A percentile compares a stretch with the other conserved stretches of the same genome.
phyloP scores from a whole-genome alignment of 2,329 filamentous ascomycete species.

The Penicillium thymicola region DNA sequence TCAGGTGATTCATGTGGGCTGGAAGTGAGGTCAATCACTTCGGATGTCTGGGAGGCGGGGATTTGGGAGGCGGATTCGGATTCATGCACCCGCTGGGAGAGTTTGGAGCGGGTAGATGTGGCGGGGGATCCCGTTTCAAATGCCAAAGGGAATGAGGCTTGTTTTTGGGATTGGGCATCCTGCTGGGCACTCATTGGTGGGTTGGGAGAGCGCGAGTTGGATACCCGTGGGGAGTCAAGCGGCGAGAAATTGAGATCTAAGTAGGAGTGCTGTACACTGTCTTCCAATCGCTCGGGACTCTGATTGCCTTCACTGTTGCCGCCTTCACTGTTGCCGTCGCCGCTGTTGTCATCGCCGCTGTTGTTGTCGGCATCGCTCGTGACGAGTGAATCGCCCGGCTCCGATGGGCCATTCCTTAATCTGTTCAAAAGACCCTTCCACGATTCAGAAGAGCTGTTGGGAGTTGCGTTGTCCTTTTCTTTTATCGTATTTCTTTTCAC shows the following conservation, averaged over 20 bases:
- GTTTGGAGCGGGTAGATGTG: constrained; percentile 13
- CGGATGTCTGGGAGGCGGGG: constrained; percentile 13
- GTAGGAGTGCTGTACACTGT: constrained; percentile 15
- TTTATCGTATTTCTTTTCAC: neutral
- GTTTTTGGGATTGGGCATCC: constrained; percentile 3
- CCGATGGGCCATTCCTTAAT: neutral
- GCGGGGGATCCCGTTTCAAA: constrained; percentile 6
- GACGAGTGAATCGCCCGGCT: neutral
- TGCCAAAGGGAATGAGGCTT: neutral
- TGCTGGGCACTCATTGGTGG: constrained; percentile 13
- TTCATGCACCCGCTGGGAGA: neutral
- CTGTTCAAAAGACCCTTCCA: constrained; percentile 1
- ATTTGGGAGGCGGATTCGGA: constrained; percentile 4
- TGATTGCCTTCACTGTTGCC: neutral
- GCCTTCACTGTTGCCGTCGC: neutral
- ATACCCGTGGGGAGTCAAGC: constrained; percentile 5
- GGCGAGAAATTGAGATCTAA: constrained; percentile 12
- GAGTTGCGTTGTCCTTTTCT: neutral
- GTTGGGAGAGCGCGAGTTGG: constrained; percentile 11
- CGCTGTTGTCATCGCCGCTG: neutral
- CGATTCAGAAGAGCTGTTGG: neutral
- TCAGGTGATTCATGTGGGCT: constrained; percentile 1
- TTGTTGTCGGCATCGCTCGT: neutral
- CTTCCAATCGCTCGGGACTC: constrained; percentile 7
- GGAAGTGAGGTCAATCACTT: constrained; percentile 19